A percentile compares a stretch with the other conserved stretches of the same genome.
These are phyloP conservation scores for Diplodia intermedia DNA, from an alignment of 2,329 filamentous ascomycete species.

Conservation along the genomic window DNA sequence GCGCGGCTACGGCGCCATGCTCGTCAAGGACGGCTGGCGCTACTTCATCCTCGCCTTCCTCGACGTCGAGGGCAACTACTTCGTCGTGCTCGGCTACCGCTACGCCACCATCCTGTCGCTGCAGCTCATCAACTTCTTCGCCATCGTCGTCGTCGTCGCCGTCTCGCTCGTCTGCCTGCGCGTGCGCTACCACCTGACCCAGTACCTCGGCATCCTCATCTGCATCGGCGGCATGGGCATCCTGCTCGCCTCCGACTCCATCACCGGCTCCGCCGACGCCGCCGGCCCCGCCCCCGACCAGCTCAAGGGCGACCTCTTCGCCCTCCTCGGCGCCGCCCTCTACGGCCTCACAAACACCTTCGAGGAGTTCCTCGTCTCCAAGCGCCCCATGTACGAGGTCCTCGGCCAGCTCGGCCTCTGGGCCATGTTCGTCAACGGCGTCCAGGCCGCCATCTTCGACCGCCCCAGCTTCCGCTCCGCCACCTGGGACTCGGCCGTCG, in stretches of 20 bases:
- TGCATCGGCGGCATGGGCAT: slow-evolving; percentile 92
- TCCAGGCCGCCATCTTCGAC: slow-evolving; percentile 91
- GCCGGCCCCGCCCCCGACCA: slow-evolving; percentile 71
- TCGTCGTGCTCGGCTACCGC: slow-evolving; percentile 91
- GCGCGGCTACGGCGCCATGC: slow-evolving; percentile 69
- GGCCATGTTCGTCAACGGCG: slow-evolving; percentile 82
- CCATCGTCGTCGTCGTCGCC: slow-evolving; percentile 88
- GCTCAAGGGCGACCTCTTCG: slow-evolving; percentile 92
- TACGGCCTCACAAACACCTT: slow-evolving; percentile 92
- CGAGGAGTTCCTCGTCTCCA: slow-evolving; percentile 92
- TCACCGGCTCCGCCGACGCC: slow-evolving; percentile 72
- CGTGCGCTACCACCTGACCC: slow-evolving; percentile 88
- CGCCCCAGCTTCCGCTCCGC: slow-evolving; percentile 68
- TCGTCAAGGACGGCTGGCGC: slow-evolving; percentile 82
- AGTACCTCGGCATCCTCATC: slow-evolving; percentile 85
- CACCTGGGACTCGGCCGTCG: slow-evolving; percentile 60
- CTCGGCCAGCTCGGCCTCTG: slow-evolving; percentile 89
- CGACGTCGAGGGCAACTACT: slow-evolving; percentile 97
- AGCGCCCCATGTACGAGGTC: slow-evolving; percentile 88
- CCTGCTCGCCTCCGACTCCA: slow-evolving; percentile 84
- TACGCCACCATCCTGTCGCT: slow-evolving; percentile 92
- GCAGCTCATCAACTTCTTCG: slow-evolving; percentile 98
- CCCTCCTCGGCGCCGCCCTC: slow-evolving; percentile 83
- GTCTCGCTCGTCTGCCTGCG: slow-evolving; percentile 82
- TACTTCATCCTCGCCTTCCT: slow-evolving; percentile 92